Base-by-base conservation (phyloP, 352 stramenopile species). In the Globisporangium parvum region DNA sequence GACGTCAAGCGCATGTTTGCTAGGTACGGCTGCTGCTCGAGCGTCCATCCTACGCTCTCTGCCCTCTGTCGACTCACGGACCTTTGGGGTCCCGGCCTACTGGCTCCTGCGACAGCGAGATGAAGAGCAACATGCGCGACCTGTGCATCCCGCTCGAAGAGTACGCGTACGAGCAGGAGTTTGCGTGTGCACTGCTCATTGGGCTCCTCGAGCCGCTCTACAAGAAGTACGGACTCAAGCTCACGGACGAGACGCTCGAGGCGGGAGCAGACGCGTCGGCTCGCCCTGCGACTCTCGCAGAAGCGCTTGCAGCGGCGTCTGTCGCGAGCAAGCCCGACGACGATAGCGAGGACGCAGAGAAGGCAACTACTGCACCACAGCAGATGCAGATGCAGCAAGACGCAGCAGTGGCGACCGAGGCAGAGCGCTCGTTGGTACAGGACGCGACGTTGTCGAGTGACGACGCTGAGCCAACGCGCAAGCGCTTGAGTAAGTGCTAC, bases 61-160 rank as follows among this genome's bases (percentile, higher is more conserved):
- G n/a, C n/a, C n/a, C n/a, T n/a, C n/a, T n/a, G n/a, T n/a, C n/a
- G n/a, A n/a, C n/a, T n/a, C n/a, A n/a, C n/a, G n/a, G n/a, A n/a
- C n/a, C n/a, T n/a, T n/a, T n/a, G n/a, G n/a, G n/a, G n/a, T n/a
- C n/a, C n/a, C n/a, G n/a, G n/a, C n/a, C n/a, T n/a, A 9, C 21
- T 50, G 40, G 40, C 20, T 24, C 24, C 0, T 60, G 11, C 17
- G 35, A 12, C 39, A 94, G 84, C 23, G 84, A 94, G 65, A 94
- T 94, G 81, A 94, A 92, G 59, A 52, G 64, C 4, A 89, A 85
- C 54, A 89, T 94, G 75, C 77, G 84, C 48, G 78, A 94, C 12
- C 55, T 92, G 48, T 90, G 80, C 51, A 89, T 94, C 33, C 81
- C 84, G 0, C 59, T 94, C 47, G 84, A 94, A 61, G 80, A 86